These are phyloP conservation scores for Haberlea rhodopensis DNA, from an alignment of 257 asterid genomes.

Conservation along the genomic window DNA sequence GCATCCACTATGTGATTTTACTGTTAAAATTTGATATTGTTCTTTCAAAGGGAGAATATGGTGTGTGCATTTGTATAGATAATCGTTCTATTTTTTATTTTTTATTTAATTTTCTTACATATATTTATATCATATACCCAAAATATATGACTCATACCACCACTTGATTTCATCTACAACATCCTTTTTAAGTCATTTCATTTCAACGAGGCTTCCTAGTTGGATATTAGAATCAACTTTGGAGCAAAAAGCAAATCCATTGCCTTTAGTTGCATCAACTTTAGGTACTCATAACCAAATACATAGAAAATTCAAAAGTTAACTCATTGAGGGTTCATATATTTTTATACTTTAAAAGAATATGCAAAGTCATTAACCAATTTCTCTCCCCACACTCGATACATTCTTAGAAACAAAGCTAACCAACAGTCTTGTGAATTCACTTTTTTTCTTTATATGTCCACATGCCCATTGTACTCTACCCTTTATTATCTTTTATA, in stretches of 20 bases:
- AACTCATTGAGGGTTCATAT: conserved; percentile 22
- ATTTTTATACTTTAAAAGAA: conserved; percentile 30
- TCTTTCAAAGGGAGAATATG: conserved; percentile 26
- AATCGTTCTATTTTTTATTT: no score
- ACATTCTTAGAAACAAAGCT: background rate
- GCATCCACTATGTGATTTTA: conserved; percentile 30
- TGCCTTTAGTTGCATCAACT: conserved; percentile 32
- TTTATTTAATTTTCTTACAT: background rate
- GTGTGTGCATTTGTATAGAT: conserved; percentile 12
- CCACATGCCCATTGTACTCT: background rate
- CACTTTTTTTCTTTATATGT: background rate
- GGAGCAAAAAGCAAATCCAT: conserved; percentile 21
- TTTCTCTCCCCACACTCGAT: background rate
- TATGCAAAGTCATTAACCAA: conserved; percentile 1
- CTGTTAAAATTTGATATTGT: background rate
- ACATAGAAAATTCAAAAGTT: conserved; percentile 2
- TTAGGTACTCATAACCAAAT: conserved; percentile 24
- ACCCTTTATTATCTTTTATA: background rate
- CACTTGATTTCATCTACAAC: no score
- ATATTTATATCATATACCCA: no score
- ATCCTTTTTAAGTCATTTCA: conserved; percentile 25
- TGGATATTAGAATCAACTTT: conserved; percentile 42
- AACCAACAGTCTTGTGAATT: background rate
- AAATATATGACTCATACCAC: no score
- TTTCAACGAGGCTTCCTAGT: conserved; percentile 28